Percentiles rank a stretch among this genome's conserved stretches.
Conservation (phyloP, 2,329 filamentous ascomycete genomes). For the Fusarium sp. region DNA sequence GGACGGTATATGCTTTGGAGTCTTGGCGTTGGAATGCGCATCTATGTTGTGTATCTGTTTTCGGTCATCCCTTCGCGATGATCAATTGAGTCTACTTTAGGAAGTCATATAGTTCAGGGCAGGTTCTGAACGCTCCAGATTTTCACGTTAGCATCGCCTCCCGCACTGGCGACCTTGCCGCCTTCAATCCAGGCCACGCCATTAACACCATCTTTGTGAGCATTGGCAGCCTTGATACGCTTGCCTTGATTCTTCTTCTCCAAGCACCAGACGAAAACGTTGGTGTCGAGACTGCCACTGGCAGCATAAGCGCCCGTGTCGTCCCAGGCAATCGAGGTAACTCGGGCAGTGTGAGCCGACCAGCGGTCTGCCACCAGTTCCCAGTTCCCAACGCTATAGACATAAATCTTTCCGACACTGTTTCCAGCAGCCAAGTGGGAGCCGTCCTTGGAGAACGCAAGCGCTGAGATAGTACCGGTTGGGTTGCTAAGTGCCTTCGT, state of each 20-base stretch:
- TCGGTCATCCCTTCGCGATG: slow-evolving; percentile 5
- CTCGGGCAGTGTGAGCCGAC: slow-evolving; percentile 70
- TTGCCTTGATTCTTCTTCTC: slow-evolving; percentile 81
- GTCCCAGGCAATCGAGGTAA: slow-evolving; percentile 78
- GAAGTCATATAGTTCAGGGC: slow-evolving; percentile 38
- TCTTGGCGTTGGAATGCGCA: slow-evolving; percentile 29
- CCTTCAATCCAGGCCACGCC: slow-evolving; percentile 83
- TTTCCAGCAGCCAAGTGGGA: slow-evolving; percentile 84
- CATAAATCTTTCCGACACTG: slow-evolving; percentile 85
- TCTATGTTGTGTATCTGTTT: slow-evolving; percentile 15
- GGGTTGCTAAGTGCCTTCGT: slow-evolving; percentile 72
- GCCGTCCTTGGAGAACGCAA: slow-evolving; percentile 87
- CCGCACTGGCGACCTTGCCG: slow-evolving; percentile 79
- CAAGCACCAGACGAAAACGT: slow-evolving; percentile 92
- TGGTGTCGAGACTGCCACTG: slow-evolving; percentile 89
- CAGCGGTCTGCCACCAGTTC: slow-evolving; percentile 80
- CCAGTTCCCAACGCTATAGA: slow-evolving; percentile 72
- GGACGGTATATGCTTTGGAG: slow-evolving; percentile 21
- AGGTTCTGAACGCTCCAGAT: slow-evolving; percentile 71
- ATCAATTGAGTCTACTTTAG: slow-evolving; percentile 20
- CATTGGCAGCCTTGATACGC: slow-evolving; percentile 84
- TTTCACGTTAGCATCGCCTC: slow-evolving; percentile 91
- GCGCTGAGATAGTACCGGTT: slow-evolving; percentile 76
- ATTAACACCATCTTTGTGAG: slow-evolving; percentile 95
- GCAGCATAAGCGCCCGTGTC: slow-evolving; percentile 79